phyloP scores from a whole-genome alignment of 495 filamentous ascomycete species.

The Pyrenula aspistea region DNA sequence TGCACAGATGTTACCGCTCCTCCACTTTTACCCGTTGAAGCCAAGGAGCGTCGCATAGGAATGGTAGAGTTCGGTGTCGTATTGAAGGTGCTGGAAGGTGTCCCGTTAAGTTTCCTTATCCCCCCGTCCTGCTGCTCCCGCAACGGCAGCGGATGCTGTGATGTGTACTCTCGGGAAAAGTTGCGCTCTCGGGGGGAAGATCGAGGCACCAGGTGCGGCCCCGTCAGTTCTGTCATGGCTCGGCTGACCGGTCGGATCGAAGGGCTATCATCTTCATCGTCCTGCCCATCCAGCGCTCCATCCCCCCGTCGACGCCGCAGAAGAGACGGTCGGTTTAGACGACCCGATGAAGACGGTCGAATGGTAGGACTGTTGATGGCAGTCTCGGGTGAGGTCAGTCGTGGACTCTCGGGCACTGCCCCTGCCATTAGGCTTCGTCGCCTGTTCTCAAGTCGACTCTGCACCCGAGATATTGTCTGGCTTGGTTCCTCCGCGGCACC shows the following conservation, averaged over 20 bases:
- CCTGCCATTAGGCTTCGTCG: neutral
- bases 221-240: conserved; percentile 22
- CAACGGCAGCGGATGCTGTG: conserved; percentile 19
- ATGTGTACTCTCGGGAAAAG: conserved; percentile 28
- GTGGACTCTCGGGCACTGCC: neutral
- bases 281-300: neutral
- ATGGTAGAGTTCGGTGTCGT: neutral
- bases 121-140: conserved; percentile 5
- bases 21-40: neutral
- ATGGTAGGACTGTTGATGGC: neutral
- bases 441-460: neutral
- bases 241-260: conserved; percentile 6
- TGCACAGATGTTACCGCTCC: neutral
- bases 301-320: neutral
- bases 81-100: neutral
- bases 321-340: conserved; percentile 6
- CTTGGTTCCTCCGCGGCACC: neutral
- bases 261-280: neutral
- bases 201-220: conserved; percentile 16
- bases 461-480: conserved; percentile 6
- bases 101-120: neutral
- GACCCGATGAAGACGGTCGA: neutral
- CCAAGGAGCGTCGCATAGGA: neutral
- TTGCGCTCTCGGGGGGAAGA: conserved; percentile 19
- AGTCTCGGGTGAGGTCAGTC: neutral